Evolutionary conservation across 139 green algal genomes (phyloP).

Genomic region (Chara braunii): DNA sequence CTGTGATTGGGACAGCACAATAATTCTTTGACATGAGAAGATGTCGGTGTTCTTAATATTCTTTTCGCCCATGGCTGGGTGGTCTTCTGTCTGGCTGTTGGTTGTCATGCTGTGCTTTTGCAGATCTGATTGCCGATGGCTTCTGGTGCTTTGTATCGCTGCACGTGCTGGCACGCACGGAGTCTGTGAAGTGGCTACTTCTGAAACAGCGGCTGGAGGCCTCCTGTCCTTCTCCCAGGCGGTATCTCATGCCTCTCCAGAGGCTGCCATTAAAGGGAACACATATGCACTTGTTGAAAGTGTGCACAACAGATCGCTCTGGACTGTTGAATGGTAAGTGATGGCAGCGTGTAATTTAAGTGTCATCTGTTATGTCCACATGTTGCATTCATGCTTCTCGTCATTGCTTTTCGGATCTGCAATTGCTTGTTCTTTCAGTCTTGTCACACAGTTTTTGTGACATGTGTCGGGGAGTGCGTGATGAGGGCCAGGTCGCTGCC

Average conservation of each 20-base stretch:
- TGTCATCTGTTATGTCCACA: neutral
- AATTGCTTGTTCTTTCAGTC: conserved; percentile 10
- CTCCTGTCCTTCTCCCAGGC: conserved; percentile 19
- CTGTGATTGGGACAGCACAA: too few species aligned
- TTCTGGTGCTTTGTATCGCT: conserved; percentile 33
- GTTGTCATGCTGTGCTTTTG: neutral
- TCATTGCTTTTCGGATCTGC: neutral
- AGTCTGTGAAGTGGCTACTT: conserved; percentile 28
- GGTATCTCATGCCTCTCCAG: neutral
- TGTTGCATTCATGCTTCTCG: neutral
- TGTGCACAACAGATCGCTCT: conserved; percentile 16
- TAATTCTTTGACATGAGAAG: too few species aligned
- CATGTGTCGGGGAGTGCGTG: neutral
- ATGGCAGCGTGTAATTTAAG: conserved; percentile 9
- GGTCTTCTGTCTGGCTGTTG: neutral
- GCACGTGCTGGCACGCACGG: conserved; percentile 17
- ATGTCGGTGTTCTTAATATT: too few species aligned
- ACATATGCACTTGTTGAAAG: conserved; percentile 32
- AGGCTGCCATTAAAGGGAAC: too few species aligned
- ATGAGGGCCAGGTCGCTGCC: neutral
- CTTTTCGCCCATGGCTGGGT: neutral
- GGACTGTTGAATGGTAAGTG: conserved; percentile 30
- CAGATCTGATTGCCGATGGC: conserved; percentile 33
- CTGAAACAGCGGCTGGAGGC: conserved; percentile 30
- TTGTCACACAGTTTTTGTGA: neutral